Evolutionary conservation across 148 eudicot species (phyloP).

Genomic region (Chenopodium quinoa): DNA sequence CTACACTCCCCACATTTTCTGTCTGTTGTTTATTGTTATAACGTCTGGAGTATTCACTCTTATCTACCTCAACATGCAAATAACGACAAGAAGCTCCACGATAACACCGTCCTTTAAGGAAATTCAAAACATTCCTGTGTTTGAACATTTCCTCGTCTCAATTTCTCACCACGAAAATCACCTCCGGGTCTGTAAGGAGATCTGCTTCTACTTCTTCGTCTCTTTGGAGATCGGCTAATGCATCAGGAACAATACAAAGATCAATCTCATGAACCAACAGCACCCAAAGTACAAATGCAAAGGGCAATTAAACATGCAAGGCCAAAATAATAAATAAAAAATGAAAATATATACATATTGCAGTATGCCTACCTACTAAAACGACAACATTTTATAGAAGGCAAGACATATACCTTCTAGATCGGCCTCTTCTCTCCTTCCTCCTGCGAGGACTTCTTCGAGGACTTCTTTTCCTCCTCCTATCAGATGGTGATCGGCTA

Average conservation of each 20-base stretch:
- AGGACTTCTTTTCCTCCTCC: constrained; percentile 61
- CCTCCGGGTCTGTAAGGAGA: constrained; percentile 54
- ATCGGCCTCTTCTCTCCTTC: constrained; percentile 66
- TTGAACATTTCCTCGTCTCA: constrained; percentile 47
- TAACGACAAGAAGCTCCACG: constrained; percentile 88
- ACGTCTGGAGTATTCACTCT: constrained; percentile 43
- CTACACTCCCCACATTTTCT: constrained; percentile 35
- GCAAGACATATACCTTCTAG: constrained; percentile 61
- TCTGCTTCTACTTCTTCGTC: constrained; percentile 80
- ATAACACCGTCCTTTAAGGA: constrained; percentile 65
- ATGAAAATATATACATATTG: not conserved
- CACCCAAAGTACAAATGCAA: not conserved
- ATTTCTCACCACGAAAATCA: constrained; percentile 45
- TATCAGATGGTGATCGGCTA: constrained; percentile 68
- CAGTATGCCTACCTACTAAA: constrained; percentile 11
- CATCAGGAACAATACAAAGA: constrained; percentile 25
- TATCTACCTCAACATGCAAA: constrained; percentile 53
- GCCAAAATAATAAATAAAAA: not conserved
- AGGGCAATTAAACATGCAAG: not conserved
- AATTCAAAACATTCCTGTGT: constrained; percentile 59
- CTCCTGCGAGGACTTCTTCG: constrained; percentile 61
- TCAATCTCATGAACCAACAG: constrained; percentile 12
- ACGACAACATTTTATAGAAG: constrained; percentile 6
- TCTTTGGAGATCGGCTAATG: constrained; percentile 76
- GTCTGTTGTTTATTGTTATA: constrained; percentile 41